Conservation (phyloP, 129 eudicot species). For the Smallanthus sonchifolius region DNA sequence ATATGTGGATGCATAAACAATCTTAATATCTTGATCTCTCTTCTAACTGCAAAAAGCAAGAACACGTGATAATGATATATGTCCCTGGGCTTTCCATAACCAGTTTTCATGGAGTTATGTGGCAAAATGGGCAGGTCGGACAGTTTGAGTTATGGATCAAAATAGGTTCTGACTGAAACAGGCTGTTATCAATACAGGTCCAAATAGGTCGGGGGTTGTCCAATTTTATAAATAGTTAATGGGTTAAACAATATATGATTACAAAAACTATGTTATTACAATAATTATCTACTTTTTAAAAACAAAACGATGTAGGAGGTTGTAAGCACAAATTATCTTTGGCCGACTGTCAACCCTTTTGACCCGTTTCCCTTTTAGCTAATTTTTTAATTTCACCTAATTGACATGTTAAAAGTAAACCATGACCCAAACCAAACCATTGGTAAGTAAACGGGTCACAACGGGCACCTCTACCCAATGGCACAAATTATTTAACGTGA, state of each 20-base stretch:
- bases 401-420: background rate
- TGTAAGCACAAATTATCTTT: background rate
- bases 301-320: background rate
- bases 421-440: background rate
- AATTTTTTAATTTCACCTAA: background rate
- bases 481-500: background rate
- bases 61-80: background rate
- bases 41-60: slow-evolving; percentile 65
- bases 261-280: background rate
- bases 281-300: background rate
- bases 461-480: background rate
- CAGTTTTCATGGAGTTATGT: background rate
- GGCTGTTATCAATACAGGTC: background rate
- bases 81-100: background rate
- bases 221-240: background rate
- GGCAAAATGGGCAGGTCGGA: background rate
- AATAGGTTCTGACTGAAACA: background rate
- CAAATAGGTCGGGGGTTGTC: background rate
- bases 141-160: background rate
- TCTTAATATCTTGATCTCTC: slow-evolving; percentile 94
- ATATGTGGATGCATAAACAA: slow-evolving; percentile 98
- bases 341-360: background rate
- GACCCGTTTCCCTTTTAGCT: background rate
- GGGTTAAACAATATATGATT: background rate
- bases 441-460: background rate